A percentile compares a stretch with the other conserved stretches of the same genome.
Conservation (phyloP, 1,284 basidiomycete genomes). For the Cryptococcus sp. region DNA sequence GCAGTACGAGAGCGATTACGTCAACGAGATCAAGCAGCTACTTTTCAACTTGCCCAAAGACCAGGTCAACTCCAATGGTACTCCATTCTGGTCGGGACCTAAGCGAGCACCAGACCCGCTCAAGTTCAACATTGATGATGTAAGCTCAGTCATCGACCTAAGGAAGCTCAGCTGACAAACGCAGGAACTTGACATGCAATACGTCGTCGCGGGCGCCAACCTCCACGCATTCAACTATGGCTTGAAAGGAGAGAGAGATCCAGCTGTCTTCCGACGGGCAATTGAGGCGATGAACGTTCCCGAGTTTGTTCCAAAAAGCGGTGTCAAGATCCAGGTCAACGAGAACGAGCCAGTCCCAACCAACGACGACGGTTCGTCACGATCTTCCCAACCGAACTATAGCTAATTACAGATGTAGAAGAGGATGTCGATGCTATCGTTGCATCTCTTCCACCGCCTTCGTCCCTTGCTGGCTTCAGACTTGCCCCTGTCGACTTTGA, state of each 20-base stretch:
- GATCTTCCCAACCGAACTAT: background rate
- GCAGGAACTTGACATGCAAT: constrained; percentile 74
- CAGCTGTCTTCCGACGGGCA: constrained; percentile 73
- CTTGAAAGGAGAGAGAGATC: constrained; percentile 81
- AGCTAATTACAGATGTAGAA: constrained; percentile 15
- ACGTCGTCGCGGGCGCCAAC: constrained; percentile 91
- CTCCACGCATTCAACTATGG: constrained; percentile 98
- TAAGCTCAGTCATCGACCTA: constrained; percentile 49
- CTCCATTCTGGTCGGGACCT: constrained; percentile 95
- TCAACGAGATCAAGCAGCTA: constrained; percentile 89
- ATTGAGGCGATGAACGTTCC: constrained; percentile 82
- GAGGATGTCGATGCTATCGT: constrained; percentile 59
- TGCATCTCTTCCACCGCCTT: constrained; percentile 73
- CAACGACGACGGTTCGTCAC: constrained; percentile 45
- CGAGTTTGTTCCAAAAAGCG: constrained; percentile 87
- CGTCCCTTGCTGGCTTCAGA: constrained; percentile 89
- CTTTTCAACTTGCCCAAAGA: constrained; percentile 94
- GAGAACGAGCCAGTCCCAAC: constrained; percentile 80
- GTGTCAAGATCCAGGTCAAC: constrained; percentile 90
- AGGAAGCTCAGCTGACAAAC: constrained; percentile 7
- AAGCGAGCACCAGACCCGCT: constrained; percentile 97
- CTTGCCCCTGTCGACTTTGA: constrained; percentile 95
- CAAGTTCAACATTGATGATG: constrained; percentile 78
- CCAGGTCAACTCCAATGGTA: constrained; percentile 78
- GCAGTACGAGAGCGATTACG: constrained; percentile 93